Base-by-base conservation (phyloP, 108 stramenopile genomes). In the Cylindrotheca closterium region DNA sequence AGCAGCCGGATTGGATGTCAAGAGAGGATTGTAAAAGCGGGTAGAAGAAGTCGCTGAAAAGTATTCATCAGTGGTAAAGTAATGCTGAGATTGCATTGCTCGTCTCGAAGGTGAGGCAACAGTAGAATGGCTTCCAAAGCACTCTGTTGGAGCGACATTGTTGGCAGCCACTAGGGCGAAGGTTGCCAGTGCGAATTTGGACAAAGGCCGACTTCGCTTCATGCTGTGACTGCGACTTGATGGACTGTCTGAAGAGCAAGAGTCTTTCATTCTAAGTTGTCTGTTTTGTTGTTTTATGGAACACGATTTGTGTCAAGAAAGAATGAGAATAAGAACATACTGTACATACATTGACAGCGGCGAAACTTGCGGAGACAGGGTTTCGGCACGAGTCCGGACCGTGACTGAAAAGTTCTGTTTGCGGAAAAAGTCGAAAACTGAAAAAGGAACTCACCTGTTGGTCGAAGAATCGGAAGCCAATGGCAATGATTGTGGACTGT, bases 61-160 rank as follows among this genome's bases (percentile, higher is more conserved):
- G 49, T 58, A 50, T 49, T 68, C 67, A 34, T 68, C 67, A 0
- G 58, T 48, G 4, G 67, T 68, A 51, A 58, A 68, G 57, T 22
- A 58, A 10, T 46, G 56, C 25, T 48, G 7, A 1, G 55, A 46
- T 10, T 49, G 49, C 23, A 55, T 32, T 21, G 67, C 21, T 31
- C 32, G 29, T 10, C n/a, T 33, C 7, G 28, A 29, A 24, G 27
- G 8, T 3, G 55, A 25, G 7, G 55, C 24, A 25, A 15, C 28
- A 8, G 10, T 37, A 28, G 58, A 37, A 42, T 7, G 15, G 7
- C 30, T 34, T 21, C 58, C 58, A 19, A 58, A 58, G 34, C 58
- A 58, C 12, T 58, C 58, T n/a, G 58, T 34, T 24, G 58, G 58
- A 22, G 58, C 37, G 15, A 58, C n/a, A 37, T 58, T 58, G 58